A percentile compares a stretch with the other conserved stretches of the same genome.
These are phyloP conservation scores for Nitzschia inconspicua DNA, from an alignment of 108 stramenopile genomes.

Conservation along the genomic window DNA sequence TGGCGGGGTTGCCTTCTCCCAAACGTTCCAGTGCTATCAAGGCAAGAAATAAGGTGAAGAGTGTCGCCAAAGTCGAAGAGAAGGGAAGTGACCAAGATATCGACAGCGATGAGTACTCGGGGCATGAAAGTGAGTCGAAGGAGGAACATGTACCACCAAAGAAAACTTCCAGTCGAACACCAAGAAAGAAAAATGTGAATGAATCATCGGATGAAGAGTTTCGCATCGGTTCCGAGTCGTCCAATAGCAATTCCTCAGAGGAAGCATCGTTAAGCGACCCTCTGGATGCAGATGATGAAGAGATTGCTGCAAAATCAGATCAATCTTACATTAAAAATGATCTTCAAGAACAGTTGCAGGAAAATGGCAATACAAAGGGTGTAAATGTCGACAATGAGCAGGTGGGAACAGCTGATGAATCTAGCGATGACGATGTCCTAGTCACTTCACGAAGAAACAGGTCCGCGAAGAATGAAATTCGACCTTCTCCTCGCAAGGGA, in stretches of 20 bases:
- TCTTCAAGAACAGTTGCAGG: background rate
- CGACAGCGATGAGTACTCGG: background rate
- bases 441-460: background rate
- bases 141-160: background rate
- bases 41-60: background rate
- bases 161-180: background rate
- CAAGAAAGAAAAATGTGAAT: background rate
- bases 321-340: background rate
- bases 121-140: background rate
- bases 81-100: background rate
- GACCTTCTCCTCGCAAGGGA: slow-evolving; percentile 7
- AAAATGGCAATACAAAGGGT: slow-evolving; percentile 12
- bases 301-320: background rate
- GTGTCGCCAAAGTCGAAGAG: background rate
- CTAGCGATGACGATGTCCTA: slow-evolving; percentile 10
- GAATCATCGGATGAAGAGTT: slow-evolving; percentile 37
- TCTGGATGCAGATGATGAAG: background rate
- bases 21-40: background rate
- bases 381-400: slow-evolving; percentile 31
- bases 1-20: background rate
- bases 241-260: slow-evolving; percentile 23
- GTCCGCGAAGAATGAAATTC: slow-evolving; percentile 20
- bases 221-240: slow-evolving; percentile 24
- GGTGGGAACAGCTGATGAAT: slow-evolving; percentile 27
- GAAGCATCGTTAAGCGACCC: slow-evolving; percentile 9